Conservation (phyloP, 345 rosid genomes). For the Fremontodendron californicum region DNA sequence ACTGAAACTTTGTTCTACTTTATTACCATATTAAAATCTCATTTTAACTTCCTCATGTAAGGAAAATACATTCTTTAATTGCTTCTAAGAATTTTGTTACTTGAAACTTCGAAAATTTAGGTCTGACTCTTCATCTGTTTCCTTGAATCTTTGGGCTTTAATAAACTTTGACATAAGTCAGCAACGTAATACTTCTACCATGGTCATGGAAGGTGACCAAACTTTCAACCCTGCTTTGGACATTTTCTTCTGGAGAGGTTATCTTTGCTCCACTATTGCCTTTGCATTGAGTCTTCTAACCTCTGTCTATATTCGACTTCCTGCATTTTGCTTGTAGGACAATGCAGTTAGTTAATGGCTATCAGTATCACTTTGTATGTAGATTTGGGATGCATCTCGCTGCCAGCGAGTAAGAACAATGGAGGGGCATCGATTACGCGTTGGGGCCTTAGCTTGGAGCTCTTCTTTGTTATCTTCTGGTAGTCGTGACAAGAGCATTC, state of each 20-base stretch:
- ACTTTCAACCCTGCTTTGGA: background rate
- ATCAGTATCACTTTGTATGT: slow-evolving; percentile 4
- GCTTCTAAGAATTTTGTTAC: background rate
- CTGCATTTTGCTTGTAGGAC: background rate
- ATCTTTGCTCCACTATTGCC: background rate
- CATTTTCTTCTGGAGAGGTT: background rate
- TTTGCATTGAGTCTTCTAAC: background rate
- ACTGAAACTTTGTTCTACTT: background rate
- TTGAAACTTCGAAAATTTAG: background rate
- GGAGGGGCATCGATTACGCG: slow-evolving; percentile 95
- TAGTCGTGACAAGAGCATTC: slow-evolving; percentile 91
- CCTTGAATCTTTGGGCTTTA: background rate
- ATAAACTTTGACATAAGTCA: background rate
- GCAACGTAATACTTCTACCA: background rate
- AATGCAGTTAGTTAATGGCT: background rate
- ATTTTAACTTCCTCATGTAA: background rate
- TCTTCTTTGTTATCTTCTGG: slow-evolving; percentile 85
- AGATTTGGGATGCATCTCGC: slow-evolving; percentile 94
- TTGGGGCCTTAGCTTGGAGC: slow-evolving; percentile 96
- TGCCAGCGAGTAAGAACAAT: slow-evolving; percentile 80
- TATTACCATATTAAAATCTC: background rate
- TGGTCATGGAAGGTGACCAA: slow-evolving; percentile 1
- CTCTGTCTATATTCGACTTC: slow-evolving; percentile 2
- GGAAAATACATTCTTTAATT: background rate
- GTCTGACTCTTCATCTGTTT: background rate